Percentiles rank a stretch among this genome's conserved stretches.
Conservation (phyloP, 2,329 filamentous ascomycete genomes). For the Mycosphaerella sp. region DNA sequence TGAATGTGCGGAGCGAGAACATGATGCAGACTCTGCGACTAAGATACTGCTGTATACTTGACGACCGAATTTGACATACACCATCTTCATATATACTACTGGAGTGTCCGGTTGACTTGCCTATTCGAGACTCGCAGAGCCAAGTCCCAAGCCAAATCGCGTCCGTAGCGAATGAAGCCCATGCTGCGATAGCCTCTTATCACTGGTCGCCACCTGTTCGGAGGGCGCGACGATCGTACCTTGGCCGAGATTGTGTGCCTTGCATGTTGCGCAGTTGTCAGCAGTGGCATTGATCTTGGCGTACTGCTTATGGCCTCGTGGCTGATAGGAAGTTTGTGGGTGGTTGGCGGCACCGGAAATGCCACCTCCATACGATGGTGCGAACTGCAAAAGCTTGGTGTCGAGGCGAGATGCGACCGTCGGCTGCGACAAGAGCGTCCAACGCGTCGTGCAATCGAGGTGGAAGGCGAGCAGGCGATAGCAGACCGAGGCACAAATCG, state of each 20-base stretch:
- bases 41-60: background rate
- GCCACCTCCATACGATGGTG: background rate
- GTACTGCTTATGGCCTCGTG: conserved; percentile 3
- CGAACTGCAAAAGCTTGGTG: conserved; percentile 1
- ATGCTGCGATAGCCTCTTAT: background rate
- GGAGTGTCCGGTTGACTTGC: conserved; percentile 9
- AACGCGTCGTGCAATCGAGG: too few species aligned
- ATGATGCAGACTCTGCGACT: background rate
- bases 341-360: background rate
- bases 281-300: conserved; percentile 4
- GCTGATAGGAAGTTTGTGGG: conserved; percentile 1
- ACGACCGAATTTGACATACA: background rate
- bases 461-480: background rate
- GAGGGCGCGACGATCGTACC: conserved; percentile 5
- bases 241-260: conserved; percentile 4
- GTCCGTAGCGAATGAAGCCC: background rate
- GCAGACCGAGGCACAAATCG: too few species aligned
- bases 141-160: background rate
- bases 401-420: conserved; percentile 7
- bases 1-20: conserved; percentile 4
- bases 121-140: conserved; percentile 5
- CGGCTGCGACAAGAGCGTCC: background rate
- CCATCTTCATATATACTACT: conserved; percentile 6
- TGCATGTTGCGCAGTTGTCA: background rate
- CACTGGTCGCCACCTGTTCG: background rate